Evolutionary conservation across 2,329 filamentous ascomycete species (phyloP).

Genomic region (Aspergillus sp.): DNA sequence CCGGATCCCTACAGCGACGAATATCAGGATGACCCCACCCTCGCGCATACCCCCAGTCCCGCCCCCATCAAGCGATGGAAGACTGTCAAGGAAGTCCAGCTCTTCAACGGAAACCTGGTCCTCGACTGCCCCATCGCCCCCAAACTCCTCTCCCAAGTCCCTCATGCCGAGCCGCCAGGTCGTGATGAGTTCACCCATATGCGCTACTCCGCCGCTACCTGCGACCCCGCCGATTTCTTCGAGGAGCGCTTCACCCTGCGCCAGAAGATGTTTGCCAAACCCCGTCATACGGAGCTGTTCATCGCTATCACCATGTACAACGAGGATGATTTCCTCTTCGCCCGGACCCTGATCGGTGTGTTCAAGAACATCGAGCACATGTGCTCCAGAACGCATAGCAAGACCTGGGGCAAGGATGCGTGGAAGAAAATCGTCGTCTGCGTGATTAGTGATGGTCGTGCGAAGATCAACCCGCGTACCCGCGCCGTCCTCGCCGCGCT

Average conservation of each 20-base stretch:
- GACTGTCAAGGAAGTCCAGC: slow-evolving; percentile 96
- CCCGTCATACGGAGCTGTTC: slow-evolving; percentile 88
- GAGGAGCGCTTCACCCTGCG: slow-evolving; percentile 86
- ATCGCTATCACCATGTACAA: slow-evolving; percentile 99
- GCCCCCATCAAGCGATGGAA: slow-evolving; percentile 83
- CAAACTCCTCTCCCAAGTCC: slow-evolving; percentile 78
- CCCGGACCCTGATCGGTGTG: slow-evolving; percentile 91
- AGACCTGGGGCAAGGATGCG: slow-evolving; percentile 96
- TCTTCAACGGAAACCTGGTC: slow-evolving; percentile 95
- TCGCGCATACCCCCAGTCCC: slow-evolving; percentile 47
- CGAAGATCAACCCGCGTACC: slow-evolving; percentile 92
- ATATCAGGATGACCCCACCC: slow-evolving; percentile 41
- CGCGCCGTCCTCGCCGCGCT: slow-evolving; percentile 85
- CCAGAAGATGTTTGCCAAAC: slow-evolving; percentile 88
- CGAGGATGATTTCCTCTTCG: slow-evolving; percentile 93
- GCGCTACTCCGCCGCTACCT: slow-evolving; percentile 92
- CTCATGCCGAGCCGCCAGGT: slow-evolving; percentile 73
- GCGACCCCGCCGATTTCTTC: slow-evolving; percentile 85
- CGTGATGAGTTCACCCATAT: slow-evolving; percentile 76
- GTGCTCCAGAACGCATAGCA: slow-evolving; percentile 88
- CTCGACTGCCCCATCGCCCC: slow-evolving; percentile 95
- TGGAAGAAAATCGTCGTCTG: slow-evolving; percentile 99
- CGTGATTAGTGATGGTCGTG: slow-evolving; percentile 93
- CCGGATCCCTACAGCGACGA: slow-evolving; percentile 56
- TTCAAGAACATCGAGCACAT: slow-evolving; percentile 99